Evolutionary conservation across 345 rosid genomes (phyloP).

Genomic region (Nephelium lappaceum): DNA sequence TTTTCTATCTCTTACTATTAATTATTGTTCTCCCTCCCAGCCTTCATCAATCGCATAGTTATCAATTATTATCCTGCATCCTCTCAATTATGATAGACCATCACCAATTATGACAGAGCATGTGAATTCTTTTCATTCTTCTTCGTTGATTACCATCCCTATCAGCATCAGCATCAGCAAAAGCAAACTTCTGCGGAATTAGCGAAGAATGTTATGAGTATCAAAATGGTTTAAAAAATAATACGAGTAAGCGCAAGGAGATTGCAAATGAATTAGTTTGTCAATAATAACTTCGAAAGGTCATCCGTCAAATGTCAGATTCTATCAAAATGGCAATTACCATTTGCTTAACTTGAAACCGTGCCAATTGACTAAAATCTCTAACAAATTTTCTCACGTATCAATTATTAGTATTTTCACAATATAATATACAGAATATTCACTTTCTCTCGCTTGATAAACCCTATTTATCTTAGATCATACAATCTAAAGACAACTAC

Average conservation of each 20-base stretch:
- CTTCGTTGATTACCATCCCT: constrained; percentile 69
- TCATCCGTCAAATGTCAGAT: constrained; percentile 61
- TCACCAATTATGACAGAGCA: too few relatives aligned
- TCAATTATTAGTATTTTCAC: neutral
- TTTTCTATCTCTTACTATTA: too few relatives aligned
- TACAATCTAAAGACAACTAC: constrained; percentile 88
- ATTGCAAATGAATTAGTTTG: constrained; percentile 29
- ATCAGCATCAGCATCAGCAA: constrained; percentile 71
- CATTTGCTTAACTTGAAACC: constrained; percentile 80
- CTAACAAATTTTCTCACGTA: neutral
- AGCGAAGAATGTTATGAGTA: constrained; percentile 2
- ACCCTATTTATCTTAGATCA: constrained; percentile 85
- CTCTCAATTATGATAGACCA: too few relatives aligned
- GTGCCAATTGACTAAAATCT: neutral
- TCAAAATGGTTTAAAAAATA: neutral
- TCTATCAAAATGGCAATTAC: constrained; percentile 71
- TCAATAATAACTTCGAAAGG: constrained; percentile 65
- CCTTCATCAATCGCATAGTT: too few relatives aligned
- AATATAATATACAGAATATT: too few relatives aligned
- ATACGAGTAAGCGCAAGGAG: neutral
- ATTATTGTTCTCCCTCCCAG: too few relatives aligned
- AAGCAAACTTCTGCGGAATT: constrained; percentile 60
- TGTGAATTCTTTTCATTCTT: constrained; percentile 71
- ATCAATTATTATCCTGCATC: too few relatives aligned
- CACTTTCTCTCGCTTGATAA: too few relatives aligned